Evolutionary conservation across 2,329 filamentous ascomycete genomes (phyloP).

Genomic region (Chaetomium olivaceum): DNA sequence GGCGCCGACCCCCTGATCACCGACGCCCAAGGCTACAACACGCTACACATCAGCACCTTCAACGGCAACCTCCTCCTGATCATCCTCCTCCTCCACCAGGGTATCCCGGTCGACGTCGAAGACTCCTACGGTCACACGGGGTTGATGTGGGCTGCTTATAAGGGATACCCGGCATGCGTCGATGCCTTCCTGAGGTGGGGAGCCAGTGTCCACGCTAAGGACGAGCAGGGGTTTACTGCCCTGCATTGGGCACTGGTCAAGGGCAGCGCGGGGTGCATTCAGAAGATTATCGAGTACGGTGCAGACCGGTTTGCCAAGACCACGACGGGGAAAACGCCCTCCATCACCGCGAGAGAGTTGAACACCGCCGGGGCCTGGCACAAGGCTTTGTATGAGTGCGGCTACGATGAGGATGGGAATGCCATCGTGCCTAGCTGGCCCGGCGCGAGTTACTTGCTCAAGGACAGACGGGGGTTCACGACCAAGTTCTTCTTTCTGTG

Average conservation of each 20-base stretch:
- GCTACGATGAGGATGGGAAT: conserved; percentile 78
- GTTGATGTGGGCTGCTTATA: conserved; percentile 99
- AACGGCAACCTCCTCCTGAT: conserved; percentile 93
- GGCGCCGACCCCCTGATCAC: conserved; percentile 91
- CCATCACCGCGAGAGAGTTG: conserved; percentile 83
- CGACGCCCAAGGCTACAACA: conserved; percentile 96
- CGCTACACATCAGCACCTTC: conserved; percentile 93
- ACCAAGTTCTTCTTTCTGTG: conserved; percentile 86
- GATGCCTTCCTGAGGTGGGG: conserved; percentile 94
- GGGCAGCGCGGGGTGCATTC: conserved; percentile 82
- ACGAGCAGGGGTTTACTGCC: conserved; percentile 92
- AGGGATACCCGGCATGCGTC: conserved; percentile 89
- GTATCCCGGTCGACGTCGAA: conserved; percentile 87
- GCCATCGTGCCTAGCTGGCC: conserved; percentile 70
- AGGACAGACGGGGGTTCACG: conserved; percentile 76
- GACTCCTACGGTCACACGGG: conserved; percentile 91
- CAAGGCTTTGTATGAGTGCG: conserved; percentile 77
- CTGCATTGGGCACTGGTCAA: conserved; percentile 97
- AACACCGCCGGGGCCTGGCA: conserved; percentile 83
- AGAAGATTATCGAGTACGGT: conserved; percentile 94
- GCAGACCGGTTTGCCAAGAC: conserved; percentile 91
- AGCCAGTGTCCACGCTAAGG: conserved; percentile 84
- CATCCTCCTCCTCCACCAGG: conserved; percentile 86
- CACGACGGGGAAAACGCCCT: conserved; percentile 84
- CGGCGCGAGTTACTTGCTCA: conserved; percentile 67